Evolutionary conservation across 1,284 basidiomycete species (phyloP).

Genomic region (Tylopilus orsonianus): DNA sequence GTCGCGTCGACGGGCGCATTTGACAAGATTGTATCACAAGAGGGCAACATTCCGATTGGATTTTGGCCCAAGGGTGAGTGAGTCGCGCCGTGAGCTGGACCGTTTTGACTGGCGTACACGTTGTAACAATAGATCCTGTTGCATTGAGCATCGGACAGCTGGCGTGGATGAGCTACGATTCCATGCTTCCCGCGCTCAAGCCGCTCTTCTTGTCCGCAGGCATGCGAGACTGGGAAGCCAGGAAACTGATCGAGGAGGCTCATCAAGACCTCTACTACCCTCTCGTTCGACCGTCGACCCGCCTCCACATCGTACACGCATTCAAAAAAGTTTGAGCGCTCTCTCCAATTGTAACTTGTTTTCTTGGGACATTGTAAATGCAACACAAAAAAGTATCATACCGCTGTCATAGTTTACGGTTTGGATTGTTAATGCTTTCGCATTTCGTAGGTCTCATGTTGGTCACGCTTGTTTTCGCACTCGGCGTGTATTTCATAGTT

Average conservation of each 20-base stretch:
- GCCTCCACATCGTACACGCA: conserved; percentile 60
- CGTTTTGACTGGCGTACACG: conserved; percentile 3
- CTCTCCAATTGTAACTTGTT: conserved; percentile 44
- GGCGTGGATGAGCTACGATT: conserved; percentile 69
- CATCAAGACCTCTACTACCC: conserved; percentile 66
- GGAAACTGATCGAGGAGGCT: conserved; percentile 55
- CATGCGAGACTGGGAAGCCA: conserved; percentile 50
- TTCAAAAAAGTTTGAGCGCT: conserved; percentile 41
- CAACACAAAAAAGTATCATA: conserved; percentile 31
- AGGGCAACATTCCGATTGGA: conserved; percentile 57
- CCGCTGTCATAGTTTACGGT: conserved; percentile 10
- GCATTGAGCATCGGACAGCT: conserved; percentile 61
- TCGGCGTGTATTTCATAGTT: conserved; percentile 17
- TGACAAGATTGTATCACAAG: conserved; percentile 48
- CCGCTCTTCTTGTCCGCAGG: conserved; percentile 56
- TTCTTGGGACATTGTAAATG: conserved; percentile 24
- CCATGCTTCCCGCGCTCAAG: conserved; percentile 58
- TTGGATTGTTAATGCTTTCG: conserved; percentile 18
- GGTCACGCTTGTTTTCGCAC: conserved; percentile 3
- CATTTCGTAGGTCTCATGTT: conserved; percentile 15
- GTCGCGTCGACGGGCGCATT: conserved; percentile 47
- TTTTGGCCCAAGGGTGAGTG: conserved; percentile 55
- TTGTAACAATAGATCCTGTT: conserved; percentile 30
- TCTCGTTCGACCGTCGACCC: conserved; percentile 47
- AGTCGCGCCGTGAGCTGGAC: background rate